Conservation (phyloP, 169 alveolate genomes). For the Cytauxzoon felis region DNA sequence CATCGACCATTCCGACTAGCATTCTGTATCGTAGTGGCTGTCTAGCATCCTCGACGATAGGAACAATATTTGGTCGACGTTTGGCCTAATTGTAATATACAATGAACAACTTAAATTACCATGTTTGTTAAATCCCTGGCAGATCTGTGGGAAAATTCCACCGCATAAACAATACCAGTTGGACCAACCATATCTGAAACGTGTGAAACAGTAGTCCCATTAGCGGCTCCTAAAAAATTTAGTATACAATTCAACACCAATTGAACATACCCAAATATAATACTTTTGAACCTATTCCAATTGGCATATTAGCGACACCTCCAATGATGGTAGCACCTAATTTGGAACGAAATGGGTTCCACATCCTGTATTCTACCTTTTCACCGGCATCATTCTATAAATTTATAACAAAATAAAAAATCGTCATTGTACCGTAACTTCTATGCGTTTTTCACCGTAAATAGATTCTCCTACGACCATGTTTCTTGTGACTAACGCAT, state of each 20-base stretch:
- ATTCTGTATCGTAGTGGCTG: slow-evolving; percentile 96
- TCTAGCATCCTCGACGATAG: slow-evolving; percentile 99
- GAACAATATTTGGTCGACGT: slow-evolving; percentile 96
- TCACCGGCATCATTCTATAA: slow-evolving; percentile 79
- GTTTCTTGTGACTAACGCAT: slow-evolving; percentile 93
- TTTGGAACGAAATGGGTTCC: slow-evolving; percentile 99
- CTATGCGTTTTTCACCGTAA: slow-evolving; percentile 97
- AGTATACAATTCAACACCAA: not conserved
- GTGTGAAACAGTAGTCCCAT: slow-evolving; percentile 98
- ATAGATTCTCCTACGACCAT: slow-evolving; percentile 97
- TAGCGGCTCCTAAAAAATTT: slow-evolving; percentile 88
- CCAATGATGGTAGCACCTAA: slow-evolving; percentile 98
- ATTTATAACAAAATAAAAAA: not conserved
- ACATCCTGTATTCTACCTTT: slow-evolving; percentile 96
- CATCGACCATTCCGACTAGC: slow-evolving; percentile 98
- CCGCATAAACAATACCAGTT: slow-evolving; percentile 97
- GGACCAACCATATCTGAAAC: slow-evolving; percentile 99
- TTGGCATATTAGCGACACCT: slow-evolving; percentile 95
- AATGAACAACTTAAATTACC: slow-evolving; percentile 49
- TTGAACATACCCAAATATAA: slow-evolving; percentile 84
- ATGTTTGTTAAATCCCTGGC: slow-evolving; percentile 97
- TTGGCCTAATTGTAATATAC: slow-evolving; percentile 77
- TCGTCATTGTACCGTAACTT: slow-evolving; percentile 72
- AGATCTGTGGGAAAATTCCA: slow-evolving; percentile 96
- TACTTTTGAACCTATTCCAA: slow-evolving; percentile 95